Percentiles rank a stretch among this genome's conserved stretches.
Evolutionary conservation across 768 basidiomycete species (phyloP).

Genomic region (Fistulinella prunicolor): DNA sequence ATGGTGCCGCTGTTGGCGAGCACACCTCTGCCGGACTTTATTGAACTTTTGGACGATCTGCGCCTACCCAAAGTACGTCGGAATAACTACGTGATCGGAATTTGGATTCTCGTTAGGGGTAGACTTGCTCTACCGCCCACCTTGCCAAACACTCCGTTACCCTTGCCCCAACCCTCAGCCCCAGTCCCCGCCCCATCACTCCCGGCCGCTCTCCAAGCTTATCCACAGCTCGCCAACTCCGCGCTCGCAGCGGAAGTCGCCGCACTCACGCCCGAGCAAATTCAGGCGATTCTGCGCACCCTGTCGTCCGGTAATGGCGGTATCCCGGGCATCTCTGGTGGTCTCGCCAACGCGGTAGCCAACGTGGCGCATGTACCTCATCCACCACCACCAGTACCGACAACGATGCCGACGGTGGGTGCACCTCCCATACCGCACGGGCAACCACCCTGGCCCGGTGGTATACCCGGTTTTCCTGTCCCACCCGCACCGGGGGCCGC

Average conservation of each 20-base stretch:
- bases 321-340: conserved; percentile 28
- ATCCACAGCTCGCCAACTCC: conserved; percentile 41
- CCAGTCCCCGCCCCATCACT: conserved; percentile 13
- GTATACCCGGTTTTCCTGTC: conserved; percentile 24
- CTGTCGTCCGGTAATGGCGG: conserved; percentile 44
- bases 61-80: conserved; percentile 61
- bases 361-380: conserved; percentile 18
- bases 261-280: conserved; percentile 71
- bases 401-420: conserved; percentile 4
- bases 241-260: conserved; percentile 71
- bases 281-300: conserved; percentile 62
- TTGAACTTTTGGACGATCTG: conserved; percentile 79
- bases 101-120: conserved; percentile 84
- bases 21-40: conserved; percentile 75
- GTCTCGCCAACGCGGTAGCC: conserved; percentile 26
- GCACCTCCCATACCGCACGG: conserved; percentile 10
- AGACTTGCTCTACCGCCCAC: conserved; percentile 54
- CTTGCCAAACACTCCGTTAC: conserved; percentile 14
- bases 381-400: neutral
- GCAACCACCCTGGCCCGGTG: conserved; percentile 20
- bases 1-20: conserved; percentile 70
- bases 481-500: conserved; percentile 16
- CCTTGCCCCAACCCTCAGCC: conserved; percentile 17
- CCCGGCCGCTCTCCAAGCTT: conserved; percentile 28
- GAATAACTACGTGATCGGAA: conserved; percentile 69